Evolutionary conservation across 192 early-diverging fungal genomes (phyloP).

Genomic region (Coemansia sp.): DNA sequence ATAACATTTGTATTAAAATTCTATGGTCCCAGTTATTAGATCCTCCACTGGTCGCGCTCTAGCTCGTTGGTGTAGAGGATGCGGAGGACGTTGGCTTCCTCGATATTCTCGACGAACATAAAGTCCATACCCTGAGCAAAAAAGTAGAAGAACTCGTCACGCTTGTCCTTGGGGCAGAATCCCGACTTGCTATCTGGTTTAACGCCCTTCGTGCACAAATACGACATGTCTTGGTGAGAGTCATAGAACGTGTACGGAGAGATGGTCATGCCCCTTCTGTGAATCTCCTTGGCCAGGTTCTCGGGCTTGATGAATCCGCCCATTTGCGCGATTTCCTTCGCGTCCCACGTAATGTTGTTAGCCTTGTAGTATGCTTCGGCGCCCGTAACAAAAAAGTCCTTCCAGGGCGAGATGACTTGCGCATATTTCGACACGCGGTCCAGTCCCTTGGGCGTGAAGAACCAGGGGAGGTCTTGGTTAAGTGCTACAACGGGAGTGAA

Average conservation of each 20-base stretch:
- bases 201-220: constrained; percentile 26
- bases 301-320: constrained; percentile 41
- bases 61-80: constrained; percentile 13
- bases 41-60: not conserved
- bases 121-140: constrained; percentile 44
- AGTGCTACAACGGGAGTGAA: constrained; percentile 30
- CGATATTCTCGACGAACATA: constrained; percentile 52
- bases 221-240: constrained; percentile 39
- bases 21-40: too few relatives aligned
- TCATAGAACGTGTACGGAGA: constrained; percentile 54
- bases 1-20: not conserved
- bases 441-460: constrained; percentile 39
- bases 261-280: constrained; percentile 30
- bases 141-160: constrained; percentile 43
- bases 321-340: constrained; percentile 22
- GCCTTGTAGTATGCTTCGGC: constrained; percentile 21
- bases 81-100: constrained; percentile 27
- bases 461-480: constrained; percentile 29
- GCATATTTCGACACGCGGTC: constrained; percentile 33
- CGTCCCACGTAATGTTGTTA: constrained; percentile 37
- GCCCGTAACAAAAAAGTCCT: constrained; percentile 47
- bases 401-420: constrained; percentile 46
- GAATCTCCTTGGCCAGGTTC: constrained; percentile 21
- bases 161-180: constrained; percentile 22
- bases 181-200: not conserved